Base-by-base conservation (phyloP, 1,139 yeast species). In the Sugiyamaella japonica region DNA sequence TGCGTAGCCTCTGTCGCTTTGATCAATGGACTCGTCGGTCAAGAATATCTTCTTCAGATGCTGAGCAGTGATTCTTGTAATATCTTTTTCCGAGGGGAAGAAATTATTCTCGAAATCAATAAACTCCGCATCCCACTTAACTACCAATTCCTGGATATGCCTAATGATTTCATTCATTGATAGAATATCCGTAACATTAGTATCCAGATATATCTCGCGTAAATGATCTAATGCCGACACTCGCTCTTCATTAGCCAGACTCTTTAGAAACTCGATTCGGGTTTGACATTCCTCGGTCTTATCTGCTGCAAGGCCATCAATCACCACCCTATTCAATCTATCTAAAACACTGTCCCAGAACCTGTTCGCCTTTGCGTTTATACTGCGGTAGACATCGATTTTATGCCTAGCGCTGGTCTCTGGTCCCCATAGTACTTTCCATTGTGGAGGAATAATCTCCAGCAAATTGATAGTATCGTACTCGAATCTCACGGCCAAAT, bases 1-100 rank as follows among this genome's bases (percentile, higher is more conserved):
- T 10, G 45, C 39, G 9, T 50, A 56, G 8, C 47, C 54, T 28
- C 52, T 52, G 8, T 55, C 55, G 17, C 36, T 42, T 16, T 48
- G 51, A 15, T 58, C 59, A 44, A 50, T 52, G 5, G 59, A 38
- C 16, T 59, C 63, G 13, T 60, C 63, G 3, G 59, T 37, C 16
- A 81, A 70, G 63, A 93, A 84, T 54, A 90, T 78, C 62, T 84
- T 88, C 57, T 85, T 82, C 65, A 95, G 75, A 66, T 93, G 99
- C 62, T 86, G 86, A 12, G 96, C 89, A 1, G 99, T 91, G 47
- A 93, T 87, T 58, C 90, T 78, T 7, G 96, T 86, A 61, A 95
- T 88, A 76, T 95, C 99, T 66, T 86, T 89, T 69, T 95, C 99
- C 13, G 96, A 84, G 0, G 98, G 98, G 57, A 93, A 79, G 66